These are phyloP conservation scores for Candida corydali DNA, from an alignment of 805 yeast genomes.

Conservation along the genomic window DNA sequence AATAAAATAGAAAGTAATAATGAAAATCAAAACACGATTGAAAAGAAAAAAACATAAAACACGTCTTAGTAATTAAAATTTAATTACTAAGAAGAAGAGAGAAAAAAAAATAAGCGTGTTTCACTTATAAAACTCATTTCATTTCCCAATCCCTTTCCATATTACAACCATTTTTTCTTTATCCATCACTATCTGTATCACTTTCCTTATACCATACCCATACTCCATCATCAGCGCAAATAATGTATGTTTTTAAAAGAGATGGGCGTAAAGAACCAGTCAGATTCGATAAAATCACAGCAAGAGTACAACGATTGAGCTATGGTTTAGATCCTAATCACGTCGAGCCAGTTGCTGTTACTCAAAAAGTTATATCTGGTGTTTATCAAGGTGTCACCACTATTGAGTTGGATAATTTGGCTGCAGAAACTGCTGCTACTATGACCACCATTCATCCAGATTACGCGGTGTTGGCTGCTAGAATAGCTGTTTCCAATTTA, in stretches of 20 bases:
- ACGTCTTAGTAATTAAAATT: constrained; percentile 16
- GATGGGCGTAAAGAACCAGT: constrained; percentile 95
- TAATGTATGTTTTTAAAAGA: constrained; percentile 86
- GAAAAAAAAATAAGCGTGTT: constrained; percentile 21
- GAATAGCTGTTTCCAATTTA: constrained; percentile 90
- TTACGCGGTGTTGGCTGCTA: constrained; percentile 90
- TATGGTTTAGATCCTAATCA: constrained; percentile 89
- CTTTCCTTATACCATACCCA: neutral
- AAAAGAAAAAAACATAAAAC: too few relatives aligned
- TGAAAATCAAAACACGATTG: too few relatives aligned
- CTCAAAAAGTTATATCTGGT: constrained; percentile 93
- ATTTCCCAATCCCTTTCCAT: too few relatives aligned
- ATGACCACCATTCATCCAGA: constrained; percentile 99
- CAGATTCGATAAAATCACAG: constrained; percentile 94
- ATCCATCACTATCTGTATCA: neutral
- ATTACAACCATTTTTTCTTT: too few relatives aligned
- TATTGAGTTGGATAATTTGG: constrained; percentile 59
- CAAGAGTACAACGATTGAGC: constrained; percentile 83
- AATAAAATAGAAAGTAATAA: too few relatives aligned
- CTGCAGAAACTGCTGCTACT: constrained; percentile 96
- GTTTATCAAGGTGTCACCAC: constrained; percentile 97
- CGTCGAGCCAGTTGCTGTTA: constrained; percentile 92
- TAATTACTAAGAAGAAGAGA: constrained; percentile 41
- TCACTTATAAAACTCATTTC: constrained; percentile 1
- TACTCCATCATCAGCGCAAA: constrained; percentile 4